Percentiles rank a stretch among this genome's conserved stretches.
Conservation (phyloP, 441 rosid species). For the Corymbia citriodora region DNA sequence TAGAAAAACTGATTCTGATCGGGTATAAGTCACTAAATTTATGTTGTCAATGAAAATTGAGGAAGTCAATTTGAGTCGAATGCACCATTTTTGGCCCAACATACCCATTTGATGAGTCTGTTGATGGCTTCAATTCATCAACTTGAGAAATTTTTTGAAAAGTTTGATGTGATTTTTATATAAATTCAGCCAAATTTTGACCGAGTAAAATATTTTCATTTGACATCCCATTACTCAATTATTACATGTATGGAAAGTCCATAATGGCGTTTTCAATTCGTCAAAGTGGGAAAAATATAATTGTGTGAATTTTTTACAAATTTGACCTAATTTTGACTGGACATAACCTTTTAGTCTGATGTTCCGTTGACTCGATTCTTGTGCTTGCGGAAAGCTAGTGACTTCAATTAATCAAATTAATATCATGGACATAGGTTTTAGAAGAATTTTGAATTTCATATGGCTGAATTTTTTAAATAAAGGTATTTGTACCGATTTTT, state of each 20-base stretch:
- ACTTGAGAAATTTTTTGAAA: background rate
- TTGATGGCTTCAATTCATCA: background rate
- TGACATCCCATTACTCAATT: background rate
- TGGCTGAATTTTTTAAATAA: background rate
- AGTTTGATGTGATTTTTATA: background rate
- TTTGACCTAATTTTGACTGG: background rate
- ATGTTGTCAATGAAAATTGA: background rate
- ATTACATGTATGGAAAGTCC: too few relatives aligned
- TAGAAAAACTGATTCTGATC: accelerated
- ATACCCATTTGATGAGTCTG: background rate
- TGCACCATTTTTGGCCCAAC: background rate
- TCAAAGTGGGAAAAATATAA: background rate
- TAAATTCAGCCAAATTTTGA: background rate
- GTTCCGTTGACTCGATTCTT: background rate
- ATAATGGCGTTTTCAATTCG: background rate
- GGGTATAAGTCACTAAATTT: background rate
- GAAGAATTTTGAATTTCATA: background rate
- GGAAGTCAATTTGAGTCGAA: background rate
- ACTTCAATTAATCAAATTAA: background rate
- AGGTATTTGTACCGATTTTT: background rate
- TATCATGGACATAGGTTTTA: background rate
- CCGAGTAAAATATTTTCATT: background rate
- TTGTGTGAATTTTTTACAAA: background rate
- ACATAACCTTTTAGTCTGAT: background rate
- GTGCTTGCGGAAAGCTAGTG: background rate